Conservation (phyloP, 306 rosid species). For the Corylus heterophylla region DNA sequence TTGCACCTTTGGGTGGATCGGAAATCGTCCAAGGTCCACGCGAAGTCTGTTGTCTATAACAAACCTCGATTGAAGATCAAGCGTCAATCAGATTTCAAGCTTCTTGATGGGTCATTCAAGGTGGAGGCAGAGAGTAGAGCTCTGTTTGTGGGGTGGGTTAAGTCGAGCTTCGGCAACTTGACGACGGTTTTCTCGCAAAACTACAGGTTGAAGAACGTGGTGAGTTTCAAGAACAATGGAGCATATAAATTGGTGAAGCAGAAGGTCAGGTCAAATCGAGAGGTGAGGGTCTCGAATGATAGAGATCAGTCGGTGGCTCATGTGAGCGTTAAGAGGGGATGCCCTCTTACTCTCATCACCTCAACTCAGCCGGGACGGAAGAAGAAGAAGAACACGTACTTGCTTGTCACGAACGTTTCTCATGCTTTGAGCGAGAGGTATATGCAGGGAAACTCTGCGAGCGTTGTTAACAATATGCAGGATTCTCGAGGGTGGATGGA, state of each 20-base stretch:
- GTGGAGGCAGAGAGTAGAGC: constrained; percentile 52
- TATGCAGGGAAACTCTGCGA: constrained; percentile 8
- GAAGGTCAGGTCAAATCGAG: constrained; percentile 37
- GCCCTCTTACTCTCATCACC: constrained; percentile 50
- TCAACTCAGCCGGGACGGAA: constrained; percentile 26
- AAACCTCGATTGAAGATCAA: constrained; percentile 44
- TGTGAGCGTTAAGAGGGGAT: constrained; percentile 35
- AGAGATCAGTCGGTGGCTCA: constrained; percentile 25
- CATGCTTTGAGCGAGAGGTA: constrained; percentile 51
- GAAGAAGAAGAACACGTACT: constrained; percentile 30
- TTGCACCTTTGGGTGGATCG: constrained; percentile 80
- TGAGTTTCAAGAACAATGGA: constrained; percentile 46
- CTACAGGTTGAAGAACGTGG: constrained; percentile 38
- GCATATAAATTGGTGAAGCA: constrained; percentile 58
- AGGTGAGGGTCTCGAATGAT: constrained; percentile 28
- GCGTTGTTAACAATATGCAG: constrained; percentile 40
- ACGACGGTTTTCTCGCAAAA: constrained; percentile 45
- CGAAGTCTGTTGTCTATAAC: neutral
- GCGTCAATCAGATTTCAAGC: constrained; percentile 34
- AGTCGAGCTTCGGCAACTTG: constrained; percentile 60
- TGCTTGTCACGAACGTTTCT: constrained; percentile 50
- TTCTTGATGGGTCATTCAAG: constrained; percentile 65
- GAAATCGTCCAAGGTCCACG: constrained; percentile 37
- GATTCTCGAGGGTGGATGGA: constrained; percentile 73
- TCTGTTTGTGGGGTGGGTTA: constrained; percentile 58